A percentile compares a stretch with the other conserved stretches of the same genome.
phyloP scores from a whole-genome alignment of 345 rosid genomes.

The Clausena lansium region DNA sequence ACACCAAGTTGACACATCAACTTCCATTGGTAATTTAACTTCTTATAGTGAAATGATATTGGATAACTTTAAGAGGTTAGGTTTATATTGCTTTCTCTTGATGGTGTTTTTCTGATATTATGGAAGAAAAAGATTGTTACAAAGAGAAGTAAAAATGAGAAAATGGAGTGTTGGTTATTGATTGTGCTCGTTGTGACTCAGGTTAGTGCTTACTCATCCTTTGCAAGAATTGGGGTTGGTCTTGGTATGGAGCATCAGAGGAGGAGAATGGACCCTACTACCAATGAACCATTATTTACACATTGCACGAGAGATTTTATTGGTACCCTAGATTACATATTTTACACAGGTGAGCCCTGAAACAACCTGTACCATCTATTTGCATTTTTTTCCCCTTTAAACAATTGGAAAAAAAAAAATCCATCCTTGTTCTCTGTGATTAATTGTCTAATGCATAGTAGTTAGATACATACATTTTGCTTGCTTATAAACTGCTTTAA shows the following conservation, averaged over 20 bases:
- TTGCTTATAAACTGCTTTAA: background rate
- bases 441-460: constrained; percentile 16
- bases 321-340: constrained; percentile 92
- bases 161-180: background rate
- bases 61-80: background rate
- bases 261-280: constrained; percentile 78
- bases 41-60: background rate
- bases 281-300: constrained; percentile 94
- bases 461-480: background rate
- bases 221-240: constrained; percentile 68
- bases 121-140: background rate
- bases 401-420: background rate
- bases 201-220: constrained; percentile 99
- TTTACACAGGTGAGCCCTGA: constrained; percentile 69
- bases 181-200: constrained; percentile 34
- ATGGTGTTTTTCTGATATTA: background rate
- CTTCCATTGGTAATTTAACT: constrained; percentile 70
- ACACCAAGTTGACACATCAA: constrained; percentile 84
- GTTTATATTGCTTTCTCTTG: background rate
- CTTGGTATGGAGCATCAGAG: constrained; percentile 67
- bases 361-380: background rate
- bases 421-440: background rate
- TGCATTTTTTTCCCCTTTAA: background rate
- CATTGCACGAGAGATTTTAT: constrained; percentile 93
- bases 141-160: background rate